Percentiles rank a stretch among this genome's conserved stretches.
phyloP scores from a whole-genome alignment of 2,329 filamentous ascomycete species.

The Aspergillus fumigatiaffinis region DNA sequence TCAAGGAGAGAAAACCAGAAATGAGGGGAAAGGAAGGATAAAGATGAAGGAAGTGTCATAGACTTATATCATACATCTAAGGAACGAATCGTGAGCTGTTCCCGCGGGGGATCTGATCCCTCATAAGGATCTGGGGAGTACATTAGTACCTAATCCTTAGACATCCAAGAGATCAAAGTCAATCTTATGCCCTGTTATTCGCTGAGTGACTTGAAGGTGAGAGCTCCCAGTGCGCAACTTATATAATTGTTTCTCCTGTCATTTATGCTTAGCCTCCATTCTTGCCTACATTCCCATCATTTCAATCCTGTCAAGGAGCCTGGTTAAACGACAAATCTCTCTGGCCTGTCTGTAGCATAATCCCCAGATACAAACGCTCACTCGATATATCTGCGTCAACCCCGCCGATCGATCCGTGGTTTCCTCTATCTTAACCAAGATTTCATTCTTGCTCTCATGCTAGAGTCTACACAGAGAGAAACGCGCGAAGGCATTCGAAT shows the following conservation, averaged over 20 bases:
- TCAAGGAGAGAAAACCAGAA: neutral
- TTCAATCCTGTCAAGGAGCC: neutral
- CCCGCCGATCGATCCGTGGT: neutral
- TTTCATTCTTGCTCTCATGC: neutral
- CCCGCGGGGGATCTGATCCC: neutral
- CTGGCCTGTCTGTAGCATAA: no score
- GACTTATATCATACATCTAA: no score
- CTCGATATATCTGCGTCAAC: neutral
- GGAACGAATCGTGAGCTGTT: neutral
- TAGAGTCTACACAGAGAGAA: no score
- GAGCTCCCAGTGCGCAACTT: neutral
- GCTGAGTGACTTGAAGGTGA: neutral
- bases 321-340: neutral
- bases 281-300: neutral
- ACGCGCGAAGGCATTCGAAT: no score
- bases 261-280: neutral
- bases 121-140: neutral
- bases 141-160: neutral
- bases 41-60: no score
- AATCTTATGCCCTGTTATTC: neutral
- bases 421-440: neutral
- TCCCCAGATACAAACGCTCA: neutral
- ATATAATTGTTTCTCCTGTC: neutral
- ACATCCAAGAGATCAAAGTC: no score
- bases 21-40: neutral